A percentile compares a stretch with the other conserved stretches of the same genome.
phyloP scores from a whole-genome alignment of 495 filamentous ascomycete species.

The Delitschia confertaspora region DNA sequence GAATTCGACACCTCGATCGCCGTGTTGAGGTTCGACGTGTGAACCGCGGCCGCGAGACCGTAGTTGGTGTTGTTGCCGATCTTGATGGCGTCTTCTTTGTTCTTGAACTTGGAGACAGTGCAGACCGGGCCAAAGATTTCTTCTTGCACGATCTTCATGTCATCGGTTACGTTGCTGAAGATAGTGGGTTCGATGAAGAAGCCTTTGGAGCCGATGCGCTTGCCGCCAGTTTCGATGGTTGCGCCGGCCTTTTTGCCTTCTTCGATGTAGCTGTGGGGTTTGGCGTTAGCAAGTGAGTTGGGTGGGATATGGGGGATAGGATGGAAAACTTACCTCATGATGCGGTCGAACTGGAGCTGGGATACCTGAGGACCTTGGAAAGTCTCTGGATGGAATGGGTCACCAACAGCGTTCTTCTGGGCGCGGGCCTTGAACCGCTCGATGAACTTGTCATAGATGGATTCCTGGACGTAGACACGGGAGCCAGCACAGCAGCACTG shows the following conservation, averaged over 20 bases:
- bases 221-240: constrained; percentile 74
- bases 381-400: constrained; percentile 77
- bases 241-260: constrained; percentile 81
- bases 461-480: constrained; percentile 90
- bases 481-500: constrained; percentile 98
- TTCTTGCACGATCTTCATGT: constrained; percentile 99
- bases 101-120: constrained; percentile 88
- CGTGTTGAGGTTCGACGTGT: constrained; percentile 89
- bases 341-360: constrained; percentile 88
- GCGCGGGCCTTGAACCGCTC: constrained; percentile 81
- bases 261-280: constrained; percentile 63
- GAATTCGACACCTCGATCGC: constrained; percentile 79
- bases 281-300: constrained; percentile 1
- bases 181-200: constrained; percentile 98
- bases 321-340: constrained; percentile 62
- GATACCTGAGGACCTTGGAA: constrained; percentile 98
- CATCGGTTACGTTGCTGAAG: constrained; percentile 75
- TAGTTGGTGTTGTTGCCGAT: constrained; percentile 77
- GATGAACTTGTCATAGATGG: constrained; percentile 92
- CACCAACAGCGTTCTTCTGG: constrained; percentile 72
- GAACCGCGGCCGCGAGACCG: constrained; percentile 75
- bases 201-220: constrained; percentile 79
- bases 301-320: neutral
- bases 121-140: constrained; percentile 97
- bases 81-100: constrained; percentile 72